Evolutionary conservation across 495 filamentous ascomycete species (phyloP).

Genomic region (Viridothelium virens): DNA sequence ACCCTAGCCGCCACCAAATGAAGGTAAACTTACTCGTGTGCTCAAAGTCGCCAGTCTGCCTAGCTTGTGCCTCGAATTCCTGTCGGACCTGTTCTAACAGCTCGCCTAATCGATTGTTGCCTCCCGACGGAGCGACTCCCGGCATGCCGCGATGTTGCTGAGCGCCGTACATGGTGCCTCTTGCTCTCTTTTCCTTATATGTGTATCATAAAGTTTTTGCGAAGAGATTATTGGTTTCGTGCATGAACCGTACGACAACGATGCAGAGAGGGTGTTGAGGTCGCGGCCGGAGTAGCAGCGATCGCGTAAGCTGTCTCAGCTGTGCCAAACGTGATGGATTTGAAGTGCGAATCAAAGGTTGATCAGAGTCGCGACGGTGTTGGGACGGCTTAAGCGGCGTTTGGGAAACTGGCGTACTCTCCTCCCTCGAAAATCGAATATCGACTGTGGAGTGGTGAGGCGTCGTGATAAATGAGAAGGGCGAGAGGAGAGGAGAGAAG

Average conservation of each 20-base stretch:
- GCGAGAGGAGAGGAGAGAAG: not conserved
- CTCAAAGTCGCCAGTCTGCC: conserved; percentile 69
- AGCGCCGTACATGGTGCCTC: conserved; percentile 69
- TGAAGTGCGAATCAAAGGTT: not conserved
- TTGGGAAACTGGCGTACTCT: not conserved
- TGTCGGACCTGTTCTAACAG: conserved; percentile 79
- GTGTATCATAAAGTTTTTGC: not conserved
- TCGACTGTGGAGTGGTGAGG: not conserved
- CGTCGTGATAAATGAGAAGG: too few species aligned
- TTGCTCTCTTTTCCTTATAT: not conserved
- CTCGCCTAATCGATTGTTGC: conserved; percentile 76
- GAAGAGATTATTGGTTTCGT: not conserved
- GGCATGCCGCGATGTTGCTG: conserved; percentile 68
- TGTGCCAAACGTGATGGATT: not conserved
- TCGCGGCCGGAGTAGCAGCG: not conserved
- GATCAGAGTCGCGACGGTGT: not conserved
- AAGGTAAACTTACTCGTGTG: conserved; percentile 67
- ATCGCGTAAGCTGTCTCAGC: not conserved
- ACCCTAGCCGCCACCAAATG: not conserved
- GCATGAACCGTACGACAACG: too few species aligned
- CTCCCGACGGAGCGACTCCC: conserved; percentile 34
- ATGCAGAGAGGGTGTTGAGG: not conserved
- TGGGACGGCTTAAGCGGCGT: not conserved
- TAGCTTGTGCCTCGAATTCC: conserved; percentile 78
- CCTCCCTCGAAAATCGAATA: not conserved